phyloP scores from a whole-genome alignment of 345 rosid genomes.

The Populus deltoides region DNA sequence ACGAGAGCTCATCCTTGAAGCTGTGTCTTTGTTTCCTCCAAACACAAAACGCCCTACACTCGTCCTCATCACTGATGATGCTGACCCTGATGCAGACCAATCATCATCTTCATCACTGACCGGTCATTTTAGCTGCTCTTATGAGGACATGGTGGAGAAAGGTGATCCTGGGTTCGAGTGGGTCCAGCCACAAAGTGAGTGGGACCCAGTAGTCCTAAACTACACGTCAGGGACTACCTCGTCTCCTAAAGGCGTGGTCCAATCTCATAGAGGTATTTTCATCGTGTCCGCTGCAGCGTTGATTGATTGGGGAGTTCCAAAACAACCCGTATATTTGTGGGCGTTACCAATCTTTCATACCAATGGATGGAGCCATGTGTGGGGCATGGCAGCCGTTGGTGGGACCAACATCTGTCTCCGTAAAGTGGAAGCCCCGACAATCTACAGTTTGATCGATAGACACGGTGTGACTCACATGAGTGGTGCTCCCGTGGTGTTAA shows the following conservation, averaged over 20 bases:
- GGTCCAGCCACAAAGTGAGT: slow-evolving; percentile 23
- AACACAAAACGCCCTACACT: slow-evolving; percentile 37
- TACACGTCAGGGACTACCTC: slow-evolving; percentile 33
- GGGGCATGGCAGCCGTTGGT: slow-evolving; percentile 27
- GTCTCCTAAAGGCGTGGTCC: slow-evolving; percentile 28
- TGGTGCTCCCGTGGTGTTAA: slow-evolving; percentile 26
- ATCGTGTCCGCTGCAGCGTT: slow-evolving; percentile 3
- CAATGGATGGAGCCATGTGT: slow-evolving; percentile 28
- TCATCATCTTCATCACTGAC: neutral
- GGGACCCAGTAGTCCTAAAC: slow-evolving; percentile 21
- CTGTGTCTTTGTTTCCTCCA: slow-evolving; percentile 39
- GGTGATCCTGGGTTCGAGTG: slow-evolving; percentile 24
- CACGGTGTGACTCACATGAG: slow-evolving; percentile 33
- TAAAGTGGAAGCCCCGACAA: slow-evolving; percentile 8
- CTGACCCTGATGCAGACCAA: slow-evolving; percentile 9
- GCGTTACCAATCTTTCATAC: slow-evolving; percentile 28
- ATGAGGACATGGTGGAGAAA: slow-evolving; percentile 17
- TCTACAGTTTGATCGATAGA: slow-evolving; percentile 14
- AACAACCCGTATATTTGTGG: slow-evolving; percentile 20
- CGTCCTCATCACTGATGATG: slow-evolving; percentile 47
- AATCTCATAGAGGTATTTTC: slow-evolving; percentile 15
- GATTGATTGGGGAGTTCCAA: slow-evolving; percentile 21
- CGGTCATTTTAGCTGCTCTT: slow-evolving; percentile 16
- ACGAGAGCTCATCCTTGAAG: slow-evolving; percentile 43
- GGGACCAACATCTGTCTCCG: slow-evolving; percentile 27